phyloP scores from a whole-genome alignment of 2,329 filamentous ascomycete genomes.

The Trichoderma koningiopsis region DNA sequence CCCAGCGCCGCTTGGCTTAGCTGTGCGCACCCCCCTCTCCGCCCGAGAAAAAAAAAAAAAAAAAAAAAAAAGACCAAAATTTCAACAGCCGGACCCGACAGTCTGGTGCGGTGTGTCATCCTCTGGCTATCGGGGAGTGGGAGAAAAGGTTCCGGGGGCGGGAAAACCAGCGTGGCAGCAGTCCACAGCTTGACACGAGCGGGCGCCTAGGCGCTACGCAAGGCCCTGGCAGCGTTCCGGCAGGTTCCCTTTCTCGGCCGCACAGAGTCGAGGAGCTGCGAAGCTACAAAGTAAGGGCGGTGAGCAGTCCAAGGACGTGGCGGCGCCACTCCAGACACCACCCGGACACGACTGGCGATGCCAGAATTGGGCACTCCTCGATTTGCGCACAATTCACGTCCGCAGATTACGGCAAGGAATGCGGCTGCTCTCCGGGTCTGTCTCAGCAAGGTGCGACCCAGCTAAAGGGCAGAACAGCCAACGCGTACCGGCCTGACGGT shows the following conservation, averaged over 20 bases:
- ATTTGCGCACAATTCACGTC: neutral
- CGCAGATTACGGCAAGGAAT: neutral
- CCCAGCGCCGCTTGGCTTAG: neutral
- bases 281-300: neutral
- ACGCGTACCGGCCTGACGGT: slow-evolving; percentile 15
- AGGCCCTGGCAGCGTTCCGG: neutral
- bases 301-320: neutral
- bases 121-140: slow-evolving; percentile 13
- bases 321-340: neutral
- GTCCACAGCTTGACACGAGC: neutral
- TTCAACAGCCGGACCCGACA: slow-evolving; percentile 24
- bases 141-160: neutral
- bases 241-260: neutral
- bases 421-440: neutral
- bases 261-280: neutral
- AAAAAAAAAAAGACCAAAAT: neutral
- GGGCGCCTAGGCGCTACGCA: neutral
- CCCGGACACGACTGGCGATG: neutral
- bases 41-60: neutral
- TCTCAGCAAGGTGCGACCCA: neutral
- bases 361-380: neutral
- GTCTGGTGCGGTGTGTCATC: slow-evolving; percentile 24
- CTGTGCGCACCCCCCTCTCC: slow-evolving; percentile 2
- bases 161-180: neutral
- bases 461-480: neutral